Evolutionary conservation across 2,329 filamentous ascomycete genomes (phyloP), one percentile per base, ranked within the genome.

Genomic region (Parastagonospora avenae): DNA sequence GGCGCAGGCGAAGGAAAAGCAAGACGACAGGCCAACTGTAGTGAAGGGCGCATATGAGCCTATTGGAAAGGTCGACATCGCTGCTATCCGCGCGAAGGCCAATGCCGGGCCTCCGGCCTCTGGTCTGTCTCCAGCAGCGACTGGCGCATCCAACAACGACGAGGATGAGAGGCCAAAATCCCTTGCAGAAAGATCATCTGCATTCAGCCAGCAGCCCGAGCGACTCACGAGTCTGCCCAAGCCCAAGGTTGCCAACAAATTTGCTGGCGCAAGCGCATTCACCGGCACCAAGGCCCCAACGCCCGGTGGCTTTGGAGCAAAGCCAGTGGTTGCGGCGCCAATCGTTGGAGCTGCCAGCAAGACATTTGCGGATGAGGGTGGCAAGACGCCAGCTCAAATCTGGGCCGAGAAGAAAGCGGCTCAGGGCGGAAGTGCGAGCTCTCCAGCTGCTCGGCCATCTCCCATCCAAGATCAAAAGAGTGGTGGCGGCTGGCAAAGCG

Each of bases 361-460:
- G 67, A 96, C 92, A 0, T 99, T 97, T 78, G 94, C 94, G 12
- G 92, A 97, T 61, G 81, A 95, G 73, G 92, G 90, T 57, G 94
- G 94, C 55, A 99, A 97, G 80, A 97, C 94, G 4, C 94, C 94
- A 6, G 92, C 94, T 28, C 94, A 99, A 74, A 78, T 96, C 31
- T 99, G 94, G 94, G 93, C 93, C 0, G 94, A 99, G 79, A 96
- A 92, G 79, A 97, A 97, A 79, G 93, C 90, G 32, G 87, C 86
- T 54, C 86, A 94, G 72, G 82, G 87, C 50, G 85, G 83, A 16
- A 60, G 71, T 43, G 77, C 82, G 42, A 76, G 79, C 27, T 73
- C 80, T 43, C 72, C 36, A 16, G 57, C 52, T 35, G 60, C 59
- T 28, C 54, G 54, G 28, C 54, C 68, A 2, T 76, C 45, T 10